A percentile compares a stretch with the other conserved stretches of the same genome.
phyloP scores from a whole-genome alignment of 2,329 filamentous ascomycete species.

The Fusarium gaditjirri region DNA sequence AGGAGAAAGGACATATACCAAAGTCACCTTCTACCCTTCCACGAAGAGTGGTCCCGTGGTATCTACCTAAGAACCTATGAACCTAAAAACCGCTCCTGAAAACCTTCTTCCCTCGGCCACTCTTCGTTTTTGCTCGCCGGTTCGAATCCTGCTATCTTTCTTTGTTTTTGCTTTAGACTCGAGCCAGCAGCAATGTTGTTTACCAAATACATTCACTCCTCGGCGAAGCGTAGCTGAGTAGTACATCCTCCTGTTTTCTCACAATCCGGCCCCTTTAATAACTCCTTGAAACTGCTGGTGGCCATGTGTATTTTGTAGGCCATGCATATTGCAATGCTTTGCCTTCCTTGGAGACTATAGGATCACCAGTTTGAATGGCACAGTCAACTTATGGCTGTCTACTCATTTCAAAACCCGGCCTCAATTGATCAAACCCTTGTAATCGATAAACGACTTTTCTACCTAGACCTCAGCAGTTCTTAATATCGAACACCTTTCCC shows the following conservation, averaged over 20 bases:
- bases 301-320: neutral
- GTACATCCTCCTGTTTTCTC: neutral
- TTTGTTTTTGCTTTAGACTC: neutral
- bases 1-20: neutral
- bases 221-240: neutral
- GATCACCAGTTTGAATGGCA: neutral
- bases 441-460: neutral
- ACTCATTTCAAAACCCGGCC: neutral
- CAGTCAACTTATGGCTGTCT: neutral
- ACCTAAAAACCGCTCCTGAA: neutral
- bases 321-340: neutral
- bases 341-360: neutral
- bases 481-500: slow-evolving; percentile 45
- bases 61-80: slow-evolving; percentile 13
- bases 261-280: neutral
- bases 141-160: neutral
- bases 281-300: neutral
- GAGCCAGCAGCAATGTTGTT: neutral
- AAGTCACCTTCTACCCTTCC: neutral
- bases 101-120: neutral
- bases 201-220: neutral
- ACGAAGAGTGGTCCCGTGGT: slow-evolving; percentile 23
- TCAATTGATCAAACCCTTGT: neutral
- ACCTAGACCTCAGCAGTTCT: slow-evolving; percentile 1
- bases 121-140: slow-evolving; percentile 10